Conservation (phyloP, 2,329 filamentous ascomycete genomes). For the Alternaria arborescens region DNA sequence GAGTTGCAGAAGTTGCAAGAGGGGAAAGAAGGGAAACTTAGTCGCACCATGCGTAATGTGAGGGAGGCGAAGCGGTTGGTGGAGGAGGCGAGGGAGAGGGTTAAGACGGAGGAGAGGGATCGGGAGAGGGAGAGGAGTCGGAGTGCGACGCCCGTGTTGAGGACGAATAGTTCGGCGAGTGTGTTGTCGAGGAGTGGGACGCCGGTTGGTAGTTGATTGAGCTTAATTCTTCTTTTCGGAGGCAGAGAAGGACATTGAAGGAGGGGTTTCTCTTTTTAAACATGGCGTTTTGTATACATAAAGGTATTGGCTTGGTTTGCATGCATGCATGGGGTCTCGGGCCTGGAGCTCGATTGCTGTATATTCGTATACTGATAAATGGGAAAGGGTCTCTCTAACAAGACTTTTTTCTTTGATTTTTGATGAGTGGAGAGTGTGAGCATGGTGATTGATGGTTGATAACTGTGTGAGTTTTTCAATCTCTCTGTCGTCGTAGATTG, state of each 20-base stretch:
- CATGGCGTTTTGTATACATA: constrained; percentile 13
- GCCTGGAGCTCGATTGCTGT: neutral
- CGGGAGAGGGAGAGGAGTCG: constrained; percentile 35
- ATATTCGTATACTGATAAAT: neutral
- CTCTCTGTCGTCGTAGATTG: too few species aligned
- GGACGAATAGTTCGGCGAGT: constrained; percentile 32
- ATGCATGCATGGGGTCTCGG: neutral
- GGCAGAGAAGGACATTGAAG: too few species aligned
- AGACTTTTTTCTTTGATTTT: too few species aligned
- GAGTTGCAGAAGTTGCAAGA: constrained; percentile 46
- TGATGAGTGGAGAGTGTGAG: too few species aligned
- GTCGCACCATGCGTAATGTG: constrained; percentile 43
- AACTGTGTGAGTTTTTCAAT: too few species aligned
- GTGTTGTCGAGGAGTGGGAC: constrained; percentile 33
- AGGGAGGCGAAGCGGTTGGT: constrained; percentile 45
- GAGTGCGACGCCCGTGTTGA: constrained; percentile 35
- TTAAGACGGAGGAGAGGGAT: constrained; percentile 43
- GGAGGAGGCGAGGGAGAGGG: constrained; percentile 45
- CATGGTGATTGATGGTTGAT: too few species aligned
- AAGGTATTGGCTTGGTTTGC: neutral
- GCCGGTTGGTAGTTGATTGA: constrained; percentile 23
- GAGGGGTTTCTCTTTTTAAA: too few species aligned
- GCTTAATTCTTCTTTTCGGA: neutral
- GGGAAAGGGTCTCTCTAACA: neutral
- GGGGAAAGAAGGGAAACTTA: constrained; percentile 45